phyloP scores from a whole-genome alignment of 192 early-diverging fungal species.

The Coemansia sp. region DNA sequence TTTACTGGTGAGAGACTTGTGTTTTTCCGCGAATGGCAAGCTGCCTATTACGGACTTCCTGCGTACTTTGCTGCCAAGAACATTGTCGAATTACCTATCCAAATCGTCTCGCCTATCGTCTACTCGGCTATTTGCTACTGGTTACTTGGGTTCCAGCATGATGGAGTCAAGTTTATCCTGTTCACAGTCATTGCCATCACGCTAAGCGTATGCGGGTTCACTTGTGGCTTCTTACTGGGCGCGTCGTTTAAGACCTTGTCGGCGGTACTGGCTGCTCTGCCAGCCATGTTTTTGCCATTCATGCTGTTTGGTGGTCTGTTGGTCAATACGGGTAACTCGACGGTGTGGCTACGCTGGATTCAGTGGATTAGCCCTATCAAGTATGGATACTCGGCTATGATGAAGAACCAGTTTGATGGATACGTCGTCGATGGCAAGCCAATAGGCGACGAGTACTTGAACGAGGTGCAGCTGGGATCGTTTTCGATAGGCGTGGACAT shows the following conservation, averaged over 20 bases:
- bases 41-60: constrained; percentile 60
- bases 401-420: constrained; percentile 56
- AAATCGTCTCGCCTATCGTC: constrained; percentile 54
- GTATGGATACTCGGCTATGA: constrained; percentile 59
- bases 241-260: constrained; percentile 52
- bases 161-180: constrained; percentile 52
- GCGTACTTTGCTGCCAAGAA: constrained; percentile 63
- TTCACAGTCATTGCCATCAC: constrained; percentile 35
- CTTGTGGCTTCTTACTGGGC: constrained; percentile 59
- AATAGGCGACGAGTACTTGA: constrained; percentile 43
- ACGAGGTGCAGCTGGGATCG: constrained; percentile 31
- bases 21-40: constrained; percentile 61
- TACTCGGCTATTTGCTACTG: constrained; percentile 58
- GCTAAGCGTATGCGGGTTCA: constrained; percentile 54
- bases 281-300: constrained; percentile 59
- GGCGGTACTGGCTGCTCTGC: constrained; percentile 53
- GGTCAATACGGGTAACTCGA: constrained; percentile 62
- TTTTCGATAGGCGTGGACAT: constrained; percentile 52
- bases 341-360: constrained; percentile 59
- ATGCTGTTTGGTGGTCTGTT: constrained; percentile 64
- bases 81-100: constrained; percentile 59
- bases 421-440: constrained; percentile 35
- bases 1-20: constrained; percentile 61
- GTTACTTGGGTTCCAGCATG: constrained; percentile 58
- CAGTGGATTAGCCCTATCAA: constrained; percentile 62